These are phyloP conservation scores for Carallia pectinifolia DNA, from an alignment of 345 rosid species.

Conservation along the genomic window DNA sequence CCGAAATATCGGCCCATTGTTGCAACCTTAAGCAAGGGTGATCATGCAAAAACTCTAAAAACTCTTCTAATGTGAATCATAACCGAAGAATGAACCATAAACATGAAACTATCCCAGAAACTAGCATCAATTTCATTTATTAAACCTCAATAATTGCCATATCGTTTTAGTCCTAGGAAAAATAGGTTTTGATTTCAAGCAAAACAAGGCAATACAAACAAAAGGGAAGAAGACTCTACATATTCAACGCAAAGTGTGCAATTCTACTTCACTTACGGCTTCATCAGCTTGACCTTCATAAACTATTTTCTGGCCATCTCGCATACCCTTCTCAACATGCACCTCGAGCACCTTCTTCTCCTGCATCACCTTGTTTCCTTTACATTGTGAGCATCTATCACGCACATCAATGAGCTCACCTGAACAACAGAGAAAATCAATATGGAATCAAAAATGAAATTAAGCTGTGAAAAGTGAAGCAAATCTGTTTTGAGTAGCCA, in stretches of 20 bases:
- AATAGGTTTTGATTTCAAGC: not conserved
- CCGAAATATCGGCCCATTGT: not conserved
- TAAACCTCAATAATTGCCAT: not conserved
- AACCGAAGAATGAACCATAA: no score
- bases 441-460: not conserved
- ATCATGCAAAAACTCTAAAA: not conserved
- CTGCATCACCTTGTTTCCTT: conserved; percentile 44
- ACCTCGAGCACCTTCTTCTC: conserved; percentile 62
- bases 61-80: not conserved
- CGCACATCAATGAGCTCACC: conserved; percentile 55
- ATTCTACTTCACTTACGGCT: conserved; percentile 41
- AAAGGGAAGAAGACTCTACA: not conserved
- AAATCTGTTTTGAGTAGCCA: conserved; percentile 5
- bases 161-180: no score
- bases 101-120: not conserved
- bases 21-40: not conserved
- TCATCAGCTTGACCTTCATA: conserved; percentile 64
- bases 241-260: not conserved
- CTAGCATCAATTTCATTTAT: not conserved
- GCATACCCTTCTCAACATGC: conserved; percentile 64
- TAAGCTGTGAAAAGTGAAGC: not conserved
- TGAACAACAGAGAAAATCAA: conserved; percentile 12
- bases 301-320: conserved; percentile 43
- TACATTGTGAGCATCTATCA: conserved; percentile 55
- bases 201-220: not conserved